Conservation (phyloP, 768 basidiomycete species). For the Lentinula sp. region DNA sequence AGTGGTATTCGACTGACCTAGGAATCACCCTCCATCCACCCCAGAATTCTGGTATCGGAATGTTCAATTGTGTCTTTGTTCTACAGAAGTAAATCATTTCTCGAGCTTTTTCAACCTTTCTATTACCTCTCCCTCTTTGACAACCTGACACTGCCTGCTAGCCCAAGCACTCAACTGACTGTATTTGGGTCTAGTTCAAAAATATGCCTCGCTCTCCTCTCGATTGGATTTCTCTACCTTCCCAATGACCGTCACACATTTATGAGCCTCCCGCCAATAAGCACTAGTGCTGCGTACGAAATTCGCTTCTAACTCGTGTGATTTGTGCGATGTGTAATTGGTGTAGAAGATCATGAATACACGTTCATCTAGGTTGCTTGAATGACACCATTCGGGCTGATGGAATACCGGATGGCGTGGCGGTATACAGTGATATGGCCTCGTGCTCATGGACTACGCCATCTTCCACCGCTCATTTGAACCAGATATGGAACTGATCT, state of each 20-base stretch:
- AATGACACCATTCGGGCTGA: constrained; percentile 87
- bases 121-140: constrained; percentile 67
- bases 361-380: constrained; percentile 78
- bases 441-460: constrained; percentile 81
- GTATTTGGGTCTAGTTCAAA: constrained; percentile 71
- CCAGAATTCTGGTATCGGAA: constrained; percentile 89
- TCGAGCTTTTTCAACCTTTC: constrained; percentile 52
- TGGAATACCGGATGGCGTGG: constrained; percentile 67
- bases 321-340: constrained; percentile 94
- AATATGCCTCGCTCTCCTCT: constrained; percentile 81
- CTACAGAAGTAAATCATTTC: constrained; percentile 47
- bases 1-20: constrained; percentile 41
- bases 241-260: constrained; percentile 81
- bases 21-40: constrained; percentile 96
- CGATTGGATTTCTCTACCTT: constrained; percentile 69
- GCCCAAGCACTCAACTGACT: constrained; percentile 92
- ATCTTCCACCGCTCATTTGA: constrained; percentile 53
- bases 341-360: constrained; percentile 98
- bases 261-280: constrained; percentile 89
- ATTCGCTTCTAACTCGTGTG: constrained; percentile 68
- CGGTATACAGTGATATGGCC: constrained; percentile 78
- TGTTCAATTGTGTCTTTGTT: constrained; percentile 33
- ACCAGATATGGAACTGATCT: constrained; percentile 84
- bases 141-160: constrained; percentile 78
- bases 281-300: constrained; percentile 79